These are phyloP conservation scores for Dissophora globulifera DNA, from an alignment of 192 early-diverging fungal species.

Conservation along the genomic window DNA sequence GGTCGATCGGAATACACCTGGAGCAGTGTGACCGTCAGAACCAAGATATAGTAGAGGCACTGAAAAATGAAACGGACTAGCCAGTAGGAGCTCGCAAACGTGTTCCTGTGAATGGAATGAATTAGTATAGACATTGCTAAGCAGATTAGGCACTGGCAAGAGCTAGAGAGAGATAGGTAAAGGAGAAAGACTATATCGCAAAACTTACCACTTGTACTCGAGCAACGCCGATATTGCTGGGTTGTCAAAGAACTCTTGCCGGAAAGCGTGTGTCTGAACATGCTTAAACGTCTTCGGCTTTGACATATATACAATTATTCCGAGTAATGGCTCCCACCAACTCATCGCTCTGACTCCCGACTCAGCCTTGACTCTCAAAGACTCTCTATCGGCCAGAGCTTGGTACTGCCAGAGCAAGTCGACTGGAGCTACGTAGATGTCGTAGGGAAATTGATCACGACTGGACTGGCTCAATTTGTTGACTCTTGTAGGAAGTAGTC, in stretches of 20 bases:
- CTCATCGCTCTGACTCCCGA: background rate
- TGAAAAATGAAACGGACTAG: background rate
- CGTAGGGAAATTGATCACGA: too few relatives aligned
- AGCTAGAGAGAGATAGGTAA: too few relatives aligned
- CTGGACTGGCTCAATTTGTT: too few relatives aligned
- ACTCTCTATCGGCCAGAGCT: too few relatives aligned
- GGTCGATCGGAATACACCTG: background rate
- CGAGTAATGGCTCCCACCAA: background rate
- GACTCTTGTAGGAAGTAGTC: too few relatives aligned
- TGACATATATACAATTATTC: background rate
- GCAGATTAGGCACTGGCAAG: too few relatives aligned
- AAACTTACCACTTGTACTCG: slow-evolving; percentile 24
- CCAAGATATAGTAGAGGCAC: background rate
- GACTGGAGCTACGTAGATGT: too few relatives aligned
- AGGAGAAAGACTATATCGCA: background rate
- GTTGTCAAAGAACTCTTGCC: background rate
- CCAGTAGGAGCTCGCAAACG: slow-evolving; percentile 6
- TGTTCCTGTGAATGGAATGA: slow-evolving; percentile 4
- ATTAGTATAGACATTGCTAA: background rate
- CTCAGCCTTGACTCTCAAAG: too few relatives aligned
- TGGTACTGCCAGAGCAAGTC: too few relatives aligned
- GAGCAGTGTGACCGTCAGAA: background rate
- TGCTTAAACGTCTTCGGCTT: background rate
- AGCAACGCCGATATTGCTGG: slow-evolving; percentile 6
- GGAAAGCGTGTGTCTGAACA: background rate